These are phyloP conservation scores for Dendrobium huoshanense DNA, from an alignment of 106 monocot genomes.

Conservation along the genomic window DNA sequence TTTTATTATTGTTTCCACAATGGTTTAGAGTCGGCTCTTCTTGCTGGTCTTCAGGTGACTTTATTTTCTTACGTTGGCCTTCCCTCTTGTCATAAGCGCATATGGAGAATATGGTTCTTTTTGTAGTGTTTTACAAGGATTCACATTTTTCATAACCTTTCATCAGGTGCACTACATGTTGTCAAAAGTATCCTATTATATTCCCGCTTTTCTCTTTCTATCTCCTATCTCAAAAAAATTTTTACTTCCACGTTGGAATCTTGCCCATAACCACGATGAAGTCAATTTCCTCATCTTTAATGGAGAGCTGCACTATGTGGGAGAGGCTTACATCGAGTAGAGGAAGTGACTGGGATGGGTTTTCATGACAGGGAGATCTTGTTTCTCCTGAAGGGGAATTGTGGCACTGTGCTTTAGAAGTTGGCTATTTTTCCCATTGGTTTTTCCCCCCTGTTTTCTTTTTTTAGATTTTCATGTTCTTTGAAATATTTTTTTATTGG, in stretches of 20 bases:
- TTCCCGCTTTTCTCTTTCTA: neutral
- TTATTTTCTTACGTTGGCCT: neutral
- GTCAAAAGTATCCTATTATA: neutral
- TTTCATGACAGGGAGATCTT: neutral
- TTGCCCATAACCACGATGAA: neutral
- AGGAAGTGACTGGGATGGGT: neutral
- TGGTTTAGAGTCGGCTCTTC: conserved; percentile 82
- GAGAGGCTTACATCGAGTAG: neutral
- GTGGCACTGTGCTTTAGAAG: neutral
- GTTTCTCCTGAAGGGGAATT: neutral
- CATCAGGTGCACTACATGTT: neutral
- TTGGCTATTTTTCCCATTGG: neutral
- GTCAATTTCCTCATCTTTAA: neutral
- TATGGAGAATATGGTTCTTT: neutral
- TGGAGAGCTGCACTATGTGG: neutral
- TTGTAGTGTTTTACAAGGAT: neutral
- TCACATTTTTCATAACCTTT: neutral
- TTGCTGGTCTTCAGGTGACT: conserved; percentile 83
- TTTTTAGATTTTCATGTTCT: neutral
- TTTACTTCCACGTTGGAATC: neutral
- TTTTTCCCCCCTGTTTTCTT: neutral
- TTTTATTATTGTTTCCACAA: conserved; percentile 87
- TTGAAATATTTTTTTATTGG: neutral
- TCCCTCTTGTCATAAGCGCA: neutral
- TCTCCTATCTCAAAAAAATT: neutral